Base-by-base conservation (phyloP, 1,284 basidiomycete genomes). In the Flammula alnicola region DNA sequence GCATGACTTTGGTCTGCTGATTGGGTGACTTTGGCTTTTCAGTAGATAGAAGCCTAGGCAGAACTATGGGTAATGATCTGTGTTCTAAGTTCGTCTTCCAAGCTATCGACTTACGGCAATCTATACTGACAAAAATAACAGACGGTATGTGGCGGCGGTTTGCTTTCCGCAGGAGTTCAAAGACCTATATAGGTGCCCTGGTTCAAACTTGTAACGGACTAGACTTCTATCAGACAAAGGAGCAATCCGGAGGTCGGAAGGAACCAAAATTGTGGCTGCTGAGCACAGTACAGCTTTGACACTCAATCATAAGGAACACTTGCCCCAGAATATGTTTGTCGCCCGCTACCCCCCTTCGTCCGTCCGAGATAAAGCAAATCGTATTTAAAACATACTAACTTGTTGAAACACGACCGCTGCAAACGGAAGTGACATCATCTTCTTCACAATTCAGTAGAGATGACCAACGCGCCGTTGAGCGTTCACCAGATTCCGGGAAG, bases 401-500 rank as follows among this genome's bases (percentile, higher is more conserved):
- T 19, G 17, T 25, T 35, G 19, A 30, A 43, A 32, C 20, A 30
- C 17, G 42, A 9, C 55, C 51, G 55, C 33, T 45, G 39, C 45
- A 40, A 48, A 49, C 46, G 49, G 54, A 43, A 38, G 19, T 30
- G 45, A 30, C 54, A 20, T 47, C 44, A 49, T 47, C 45, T 40
- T 44, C 37, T 23, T 40, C 55, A 46, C 57, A 58, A 60, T 70
- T 65, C 48, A 64, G 57, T 37, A 44, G 40, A 53, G 64, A 54
- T 51, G 66, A 57, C n/a, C 36, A 47, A 22, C 55, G 56, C 32
- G 63, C 70, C 42, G 75, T 77, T 46, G 72, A 79, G 42, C 77
- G 75, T 64, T 78, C 76, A 53, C 71, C 71, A 52, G 76, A 79
- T 25, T 76, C 65, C 35, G 71, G 71, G 60, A 73, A 76, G 35